These are phyloP conservation scores for Bruguiera sexangula DNA, from an alignment of 345 rosid genomes.

Conservation along the genomic window DNA sequence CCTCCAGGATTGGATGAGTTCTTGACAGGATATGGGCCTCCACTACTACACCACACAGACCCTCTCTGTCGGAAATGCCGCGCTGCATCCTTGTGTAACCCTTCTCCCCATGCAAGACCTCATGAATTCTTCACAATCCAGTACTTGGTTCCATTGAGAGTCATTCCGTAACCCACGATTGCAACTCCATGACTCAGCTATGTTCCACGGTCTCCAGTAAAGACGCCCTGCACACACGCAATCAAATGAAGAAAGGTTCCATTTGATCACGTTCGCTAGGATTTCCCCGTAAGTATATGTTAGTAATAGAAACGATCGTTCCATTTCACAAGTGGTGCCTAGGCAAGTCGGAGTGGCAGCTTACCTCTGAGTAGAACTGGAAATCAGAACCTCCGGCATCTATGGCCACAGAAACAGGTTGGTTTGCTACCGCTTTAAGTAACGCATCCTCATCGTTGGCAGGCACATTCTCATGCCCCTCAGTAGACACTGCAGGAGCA, in stretches of 20 bases:
- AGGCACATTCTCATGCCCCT: constrained; percentile 8
- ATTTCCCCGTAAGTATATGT: too few relatives aligned
- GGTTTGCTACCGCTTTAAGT: constrained; percentile 4
- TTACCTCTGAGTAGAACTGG: constrained; percentile 5
- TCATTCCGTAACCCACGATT: constrained; percentile 56
- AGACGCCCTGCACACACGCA: constrained; percentile 47
- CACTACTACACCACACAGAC: constrained; percentile 76
- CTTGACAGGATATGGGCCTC: constrained; percentile 69
- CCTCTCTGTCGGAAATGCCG: constrained; percentile 39
- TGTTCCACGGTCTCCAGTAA: constrained; percentile 53
- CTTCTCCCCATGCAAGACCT: constrained; percentile 73
- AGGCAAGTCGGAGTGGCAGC: not conserved
- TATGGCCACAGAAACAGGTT: constrained; percentile 8
- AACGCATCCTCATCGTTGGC: constrained; percentile 4
- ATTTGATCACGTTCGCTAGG: too few relatives aligned
- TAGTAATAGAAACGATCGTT: too few relatives aligned
- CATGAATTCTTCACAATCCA: constrained; percentile 74
- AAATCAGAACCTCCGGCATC: constrained; percentile 4
- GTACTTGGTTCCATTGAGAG: constrained; percentile 50
- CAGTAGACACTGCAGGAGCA: not conserved
- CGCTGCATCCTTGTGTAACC: constrained; percentile 64
- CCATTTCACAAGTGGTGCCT: too few relatives aligned
- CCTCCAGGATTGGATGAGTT: constrained; percentile 33
- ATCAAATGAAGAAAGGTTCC: not conserved
- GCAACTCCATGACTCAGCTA: constrained; percentile 60